A percentile compares a stretch with the other conserved stretches of the same genome.
Conservation (phyloP, 2,329 filamentous ascomycete species). For the Macrophomina pseudophaseolina region DNA sequence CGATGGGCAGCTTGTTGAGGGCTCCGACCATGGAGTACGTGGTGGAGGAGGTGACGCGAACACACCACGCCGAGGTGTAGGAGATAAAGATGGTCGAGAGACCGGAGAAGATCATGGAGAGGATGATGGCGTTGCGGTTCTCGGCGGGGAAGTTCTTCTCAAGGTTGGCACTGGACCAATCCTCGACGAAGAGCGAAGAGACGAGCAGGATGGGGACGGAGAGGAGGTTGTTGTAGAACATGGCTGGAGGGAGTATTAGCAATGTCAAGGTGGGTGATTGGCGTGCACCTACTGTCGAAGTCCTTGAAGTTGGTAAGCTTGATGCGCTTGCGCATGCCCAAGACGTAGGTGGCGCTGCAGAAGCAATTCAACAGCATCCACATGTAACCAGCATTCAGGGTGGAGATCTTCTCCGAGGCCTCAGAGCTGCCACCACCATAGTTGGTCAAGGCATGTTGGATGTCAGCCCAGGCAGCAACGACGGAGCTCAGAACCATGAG, state of each 20-base stretch:
- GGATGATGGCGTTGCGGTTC: constrained; percentile 76
- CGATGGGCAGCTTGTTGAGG: constrained; percentile 96
- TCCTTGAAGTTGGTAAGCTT: constrained; percentile 99
- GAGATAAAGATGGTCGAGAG: constrained; percentile 96
- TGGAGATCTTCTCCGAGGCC: constrained; percentile 78
- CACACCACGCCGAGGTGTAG: constrained; percentile 99
- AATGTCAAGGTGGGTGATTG: not conserved
- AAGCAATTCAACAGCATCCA: constrained; percentile 99
- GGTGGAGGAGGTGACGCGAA: constrained; percentile 94
- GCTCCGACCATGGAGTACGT: constrained; percentile 99
- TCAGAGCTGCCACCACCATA: constrained; percentile 61
- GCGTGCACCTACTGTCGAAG: constrained; percentile 87
- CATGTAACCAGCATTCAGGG: constrained; percentile 90
- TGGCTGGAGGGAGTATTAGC: constrained; percentile 63
- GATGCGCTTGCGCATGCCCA: constrained; percentile 97
- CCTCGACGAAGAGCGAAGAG: constrained; percentile 81
- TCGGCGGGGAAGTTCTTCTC: constrained; percentile 85
- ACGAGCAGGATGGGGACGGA: constrained; percentile 90
- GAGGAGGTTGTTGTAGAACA: constrained; percentile 99
- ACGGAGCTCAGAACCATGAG: constrained; percentile 96
- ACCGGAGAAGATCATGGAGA: constrained; percentile 93
- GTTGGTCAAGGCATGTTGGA: constrained; percentile 78
- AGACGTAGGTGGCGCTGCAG: constrained; percentile 86
- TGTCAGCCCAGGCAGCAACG: constrained; percentile 96
- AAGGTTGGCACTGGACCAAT: constrained; percentile 89